Base-by-base conservation (phyloP, 352 stramenopile species). In the Phytopythium montanum region DNA sequence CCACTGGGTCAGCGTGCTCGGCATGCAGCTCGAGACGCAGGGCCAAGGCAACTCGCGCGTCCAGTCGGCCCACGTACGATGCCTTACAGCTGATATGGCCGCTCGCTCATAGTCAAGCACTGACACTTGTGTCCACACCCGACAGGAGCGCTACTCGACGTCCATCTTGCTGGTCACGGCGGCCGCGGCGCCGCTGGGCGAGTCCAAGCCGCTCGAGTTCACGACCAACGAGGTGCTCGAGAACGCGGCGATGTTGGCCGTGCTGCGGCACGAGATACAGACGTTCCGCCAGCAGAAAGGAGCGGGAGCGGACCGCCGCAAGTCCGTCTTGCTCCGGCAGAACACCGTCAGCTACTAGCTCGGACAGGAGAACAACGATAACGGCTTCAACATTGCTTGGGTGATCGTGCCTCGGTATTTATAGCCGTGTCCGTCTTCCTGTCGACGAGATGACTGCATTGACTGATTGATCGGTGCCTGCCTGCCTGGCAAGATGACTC, bases 91-190 rank as follows among this genome's bases (percentile, higher is more conserved):
- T 29, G 21, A 19, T 36, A 19, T 34, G 2, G 18, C 21, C 25
- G 34, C 9, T 10, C 23, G 13, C 5, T 56, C 10, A 29, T n/a
- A 7, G 41, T n/a, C 5, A 23, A 4, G 39, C 12, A 29, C 45
- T 50, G 10, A 57, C 23, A 26, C 0, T 42, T 8, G n/a, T n/a
- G n/a, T n/a, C 44, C 25, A 0, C 2, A 10, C 10, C 42, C 6
- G 57, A 2, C 60, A 79, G 70, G 61, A 69, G 12, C 60, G 64
- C 28, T 54, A 63, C n/a, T 69, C 67, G 52, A 73, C 65, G 28
- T 81, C 68, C 31, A 79, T 81, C 34, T 45, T 81, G 33, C 56
- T 79, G 18, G 70, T 81, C 21, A 66, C 70, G 10, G 54, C 55
- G 9, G 54, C 55, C 7, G 72, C 61, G 4, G 69, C 21, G 13